Evolutionary conservation across 768 basidiomycete species (phyloP).

Genomic region (Suillus tomentosus): DNA sequence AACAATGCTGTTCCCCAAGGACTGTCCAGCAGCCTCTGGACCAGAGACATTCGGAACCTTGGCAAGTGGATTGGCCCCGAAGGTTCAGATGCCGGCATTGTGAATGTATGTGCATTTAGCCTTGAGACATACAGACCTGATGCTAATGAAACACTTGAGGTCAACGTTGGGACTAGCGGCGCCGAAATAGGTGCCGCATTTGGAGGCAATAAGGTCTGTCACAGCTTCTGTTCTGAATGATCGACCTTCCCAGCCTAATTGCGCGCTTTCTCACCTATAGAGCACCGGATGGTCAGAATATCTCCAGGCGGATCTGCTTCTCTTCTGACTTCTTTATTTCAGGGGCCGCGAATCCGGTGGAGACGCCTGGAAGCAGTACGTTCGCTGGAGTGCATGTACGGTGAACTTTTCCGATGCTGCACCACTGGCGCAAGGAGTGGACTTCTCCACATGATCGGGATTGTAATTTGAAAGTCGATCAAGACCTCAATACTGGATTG

Average conservation of each 20-base stretch:
- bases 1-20: slow-evolving; percentile 92
- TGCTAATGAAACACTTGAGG: slow-evolving; percentile 32
- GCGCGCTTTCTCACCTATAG: slow-evolving; percentile 38
- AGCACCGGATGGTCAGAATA: slow-evolving; percentile 73
- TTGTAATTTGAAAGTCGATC: slow-evolving; percentile 9
- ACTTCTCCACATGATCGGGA: slow-evolving; percentile 55
- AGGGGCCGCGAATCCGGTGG: slow-evolving; percentile 97
- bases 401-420: slow-evolving; percentile 91
- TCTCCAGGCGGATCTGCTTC: slow-evolving; percentile 27
- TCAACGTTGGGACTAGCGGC: slow-evolving; percentile 69
- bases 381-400: slow-evolving; percentile 90
- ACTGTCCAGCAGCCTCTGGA: slow-evolving; percentile 91
- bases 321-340: slow-evolving; percentile 24
- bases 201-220: slow-evolving; percentile 85
- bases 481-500: slow-evolving; percentile 6
- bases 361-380: slow-evolving; percentile 98
- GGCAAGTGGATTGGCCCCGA: slow-evolving; percentile 92
- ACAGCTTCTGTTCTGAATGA: slow-evolving; percentile 15
- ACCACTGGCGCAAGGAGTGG: slow-evolving; percentile 92
- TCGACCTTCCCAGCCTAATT: slow-evolving; percentile 20
- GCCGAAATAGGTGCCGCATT: slow-evolving; percentile 86
- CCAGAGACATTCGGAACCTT: slow-evolving; percentile 76
- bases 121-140: slow-evolving; percentile 7
- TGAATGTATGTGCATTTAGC: slow-evolving; percentile 62
- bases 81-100: slow-evolving; percentile 90